Percentiles rank a stretch among this genome's conserved stretches.
These are phyloP conservation scores for Termitomyces bulborhizus DNA, from an alignment of 768 basidiomycete species.

Conservation along the genomic window DNA sequence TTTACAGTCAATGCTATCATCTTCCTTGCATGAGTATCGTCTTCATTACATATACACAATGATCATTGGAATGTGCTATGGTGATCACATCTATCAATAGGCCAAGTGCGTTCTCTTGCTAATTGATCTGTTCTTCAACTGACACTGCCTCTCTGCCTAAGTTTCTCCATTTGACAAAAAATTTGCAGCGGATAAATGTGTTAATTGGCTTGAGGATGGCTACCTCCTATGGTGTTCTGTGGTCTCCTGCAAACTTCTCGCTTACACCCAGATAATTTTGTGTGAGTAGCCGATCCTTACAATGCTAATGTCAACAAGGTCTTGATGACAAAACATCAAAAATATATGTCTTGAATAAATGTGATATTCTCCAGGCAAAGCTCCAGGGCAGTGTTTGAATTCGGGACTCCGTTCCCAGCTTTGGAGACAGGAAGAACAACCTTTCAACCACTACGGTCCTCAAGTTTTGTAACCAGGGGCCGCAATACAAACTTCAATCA, in stretches of 20 bases:
- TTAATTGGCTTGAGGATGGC: slow-evolving; percentile 76
- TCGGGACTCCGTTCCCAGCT: slow-evolving; percentile 66
- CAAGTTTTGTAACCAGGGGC: too few relatives aligned
- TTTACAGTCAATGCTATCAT: slow-evolving; percentile 68
- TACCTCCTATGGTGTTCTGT: slow-evolving; percentile 73
- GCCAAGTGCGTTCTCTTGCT: slow-evolving; percentile 29
- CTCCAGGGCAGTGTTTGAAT: slow-evolving; percentile 61
- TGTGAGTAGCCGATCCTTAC: slow-evolving; percentile 23
- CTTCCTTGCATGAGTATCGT: slow-evolving; percentile 56
- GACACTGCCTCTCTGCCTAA: slow-evolving; percentile 13
- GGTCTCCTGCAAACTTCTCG: slow-evolving; percentile 58
- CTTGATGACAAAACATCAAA: background rate
- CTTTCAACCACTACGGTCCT: slow-evolving; percentile 47
- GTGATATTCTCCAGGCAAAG: slow-evolving; percentile 69
- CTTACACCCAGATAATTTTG: slow-evolving; percentile 49
- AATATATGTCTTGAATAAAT: slow-evolving; percentile 54
- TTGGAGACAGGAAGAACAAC: slow-evolving; percentile 69
- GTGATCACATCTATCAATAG: slow-evolving; percentile 17
- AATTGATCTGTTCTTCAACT: slow-evolving; percentile 8
- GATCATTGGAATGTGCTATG: background rate
- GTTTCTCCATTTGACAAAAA: slow-evolving; percentile 82
- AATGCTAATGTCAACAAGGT: background rate
- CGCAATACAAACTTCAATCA: too few relatives aligned
- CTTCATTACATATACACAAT: background rate
- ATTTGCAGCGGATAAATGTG: slow-evolving; percentile 58